Evolutionary conservation across 2,329 filamentous ascomycete species (phyloP).

Genomic region (Claviceps humidiphila): DNA sequence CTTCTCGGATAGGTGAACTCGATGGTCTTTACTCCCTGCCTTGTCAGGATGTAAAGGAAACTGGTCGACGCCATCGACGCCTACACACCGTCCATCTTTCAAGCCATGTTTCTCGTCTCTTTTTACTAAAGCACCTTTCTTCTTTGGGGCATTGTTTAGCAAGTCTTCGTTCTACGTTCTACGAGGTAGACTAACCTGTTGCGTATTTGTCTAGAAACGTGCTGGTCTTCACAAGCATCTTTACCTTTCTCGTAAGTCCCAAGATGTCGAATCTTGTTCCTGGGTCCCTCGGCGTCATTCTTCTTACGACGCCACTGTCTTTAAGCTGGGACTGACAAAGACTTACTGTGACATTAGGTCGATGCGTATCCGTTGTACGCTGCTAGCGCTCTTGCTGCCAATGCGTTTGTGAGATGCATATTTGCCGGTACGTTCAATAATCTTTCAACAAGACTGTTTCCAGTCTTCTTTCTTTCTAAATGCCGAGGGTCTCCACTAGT

Average conservation of each 20-base stretch:
- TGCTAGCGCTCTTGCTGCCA: slow-evolving; percentile 68
- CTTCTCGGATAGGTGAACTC: too few species aligned
- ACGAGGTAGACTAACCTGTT: slow-evolving; percentile 15
- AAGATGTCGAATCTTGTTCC: neutral
- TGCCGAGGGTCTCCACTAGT: too few species aligned
- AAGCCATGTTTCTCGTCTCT: neutral
- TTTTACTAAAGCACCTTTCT: neutral
- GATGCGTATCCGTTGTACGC: slow-evolving; percentile 67
- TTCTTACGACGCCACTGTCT: neutral
- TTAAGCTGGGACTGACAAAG: neutral
- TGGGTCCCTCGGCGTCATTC: neutral
- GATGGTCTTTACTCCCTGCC: too few species aligned
- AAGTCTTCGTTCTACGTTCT: neutral
- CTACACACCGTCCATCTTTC: neutral
- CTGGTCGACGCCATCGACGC: too few species aligned
- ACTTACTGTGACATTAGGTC: slow-evolving; percentile 28
- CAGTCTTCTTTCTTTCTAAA: neutral
- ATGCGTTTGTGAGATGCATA: slow-evolving; percentile 62
- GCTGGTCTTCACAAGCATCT: slow-evolving; percentile 70
- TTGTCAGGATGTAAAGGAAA: too few species aligned
- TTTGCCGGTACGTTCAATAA: slow-evolving; percentile 47
- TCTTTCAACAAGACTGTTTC: too few species aligned
- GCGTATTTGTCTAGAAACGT: slow-evolving; percentile 41
- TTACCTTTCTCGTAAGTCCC: slow-evolving; percentile 65
- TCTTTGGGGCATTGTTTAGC: neutral